Base-by-base conservation (phyloP, 2,329 filamentous ascomycete genomes). In the Whalleya microplaca region DNA sequence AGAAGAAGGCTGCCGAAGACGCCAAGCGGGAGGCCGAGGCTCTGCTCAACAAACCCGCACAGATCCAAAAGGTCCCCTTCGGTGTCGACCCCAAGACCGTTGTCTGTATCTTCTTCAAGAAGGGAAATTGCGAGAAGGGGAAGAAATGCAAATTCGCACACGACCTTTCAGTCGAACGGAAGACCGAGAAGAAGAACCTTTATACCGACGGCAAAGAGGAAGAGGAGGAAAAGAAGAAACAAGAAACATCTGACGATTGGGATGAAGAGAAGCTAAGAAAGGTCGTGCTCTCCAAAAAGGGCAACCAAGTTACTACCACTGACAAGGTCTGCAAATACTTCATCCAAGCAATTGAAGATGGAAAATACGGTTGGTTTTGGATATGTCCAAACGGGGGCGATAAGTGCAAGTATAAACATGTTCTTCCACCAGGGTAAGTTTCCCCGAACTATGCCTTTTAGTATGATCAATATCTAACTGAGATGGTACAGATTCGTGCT, bases 341-440 rank as follows among this genome's bases (percentile, higher is more conserved):
- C 74, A 95, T 98, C 72, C 88, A 93, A 66, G 95, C 95, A 21
- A 95, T 99, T 61, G 95, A 99, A 77, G 95, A 99, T 72, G 91
- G 92, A 69, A 99, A 98, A 77, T 99, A 99, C 70, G 95, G 95
- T 61, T 99, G 95, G 95, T 98, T 99, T 78, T 99, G 95, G 95
- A 83, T 87, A 57, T 99, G 95, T 83, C 95, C 95, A 45, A 98
- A 98, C 71, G 93, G 92, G 64, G 94, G 91, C 62, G 90, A 99
- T 72, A 91, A 96, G 76, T 99, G 95, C 89, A 98, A 95, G 89
- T 99, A 99, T 74, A 93, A 90, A 77, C 95, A 99, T 75, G 92
- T 90, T 69, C 82, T 99, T 68, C 95, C 96, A 67, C 90, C 93
- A 70, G 95, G 95, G 91, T 96, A 85, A 71, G 90, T 85, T 41